Evolutionary conservation across 2,329 filamentous ascomycete species (phyloP), one percentile per base, ranked within the genome.

Genomic region (Dactylella cylindrospora): DNA sequence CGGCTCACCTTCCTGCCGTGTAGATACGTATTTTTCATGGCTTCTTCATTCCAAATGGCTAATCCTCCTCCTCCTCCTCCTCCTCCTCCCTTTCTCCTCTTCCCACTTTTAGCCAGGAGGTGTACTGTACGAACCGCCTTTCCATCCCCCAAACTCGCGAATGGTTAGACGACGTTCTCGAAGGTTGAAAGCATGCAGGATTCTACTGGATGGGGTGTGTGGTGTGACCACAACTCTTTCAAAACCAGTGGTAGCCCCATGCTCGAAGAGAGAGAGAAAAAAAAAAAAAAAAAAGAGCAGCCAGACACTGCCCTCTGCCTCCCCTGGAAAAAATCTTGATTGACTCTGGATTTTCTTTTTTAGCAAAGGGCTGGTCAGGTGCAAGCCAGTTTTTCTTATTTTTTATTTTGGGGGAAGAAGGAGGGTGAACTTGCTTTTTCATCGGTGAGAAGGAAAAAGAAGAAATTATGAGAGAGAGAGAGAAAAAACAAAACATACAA

Each of bases 251-350:
- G 47, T 53, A 43, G 40, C 47, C 55, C 55, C 55, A 61, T 61
- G 55, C 55, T 52, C 55, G n/a, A n/a, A n/a, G n/a, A n/a, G n/a
- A n/a, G n/a, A n/a, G n/a, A n/a, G n/a, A n/a, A n/a, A n/a, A n/a
- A n/a, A n/a, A n/a, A n/a, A n/a, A n/a, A n/a, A n/a, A n/a, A 47
- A 29, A 57, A 57, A 55, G 47, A 51, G 39, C 22, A 45, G 17
- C 47, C 53, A n/a, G n/a, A n/a, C 55, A 47, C 49, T 61, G 19
- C 7, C 47, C 40, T 46, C 50, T 23, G 33, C 15, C 35, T 44
- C 55, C 55, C 55, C 55, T 61, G 55, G 55, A 49, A 61, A n/a
- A 61, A 61, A 61, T 61, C 55, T 53, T 61, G 55, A 52, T 61
- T 61, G 40, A 26, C 28, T 22, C 28, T 15, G 8, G 33, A 15